Percentiles rank a stretch among this genome's conserved stretches.
Evolutionary conservation across 176 grass and related monocot species (phyloP).

Genomic region (Elymus sibiricus): DNA sequence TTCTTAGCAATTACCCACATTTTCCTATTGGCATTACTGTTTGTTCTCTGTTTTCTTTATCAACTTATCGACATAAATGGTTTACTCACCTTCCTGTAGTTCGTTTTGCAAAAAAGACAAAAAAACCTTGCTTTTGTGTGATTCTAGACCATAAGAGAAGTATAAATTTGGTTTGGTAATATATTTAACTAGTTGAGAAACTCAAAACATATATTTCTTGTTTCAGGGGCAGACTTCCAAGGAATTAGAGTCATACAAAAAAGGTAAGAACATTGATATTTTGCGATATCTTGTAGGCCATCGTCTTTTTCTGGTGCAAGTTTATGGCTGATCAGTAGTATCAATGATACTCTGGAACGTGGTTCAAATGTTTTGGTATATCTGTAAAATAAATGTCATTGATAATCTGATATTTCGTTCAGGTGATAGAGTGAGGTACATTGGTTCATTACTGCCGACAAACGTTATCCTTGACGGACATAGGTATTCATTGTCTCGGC

Average conservation of each 20-base stretch:
- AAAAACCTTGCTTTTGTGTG: not conserved
- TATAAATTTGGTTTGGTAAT: not conserved
- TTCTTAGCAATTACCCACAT: conserved; percentile 16
- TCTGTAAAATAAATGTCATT: conserved; percentile 14
- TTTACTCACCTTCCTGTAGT: not conserved
- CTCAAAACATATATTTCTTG: conserved; percentile 32
- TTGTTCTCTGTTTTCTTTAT: not conserved
- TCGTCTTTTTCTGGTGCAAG: conserved; percentile 3
- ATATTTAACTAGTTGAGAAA: conserved; percentile 8
- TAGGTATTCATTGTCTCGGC: conserved; percentile 18
- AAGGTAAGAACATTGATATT: conserved; percentile 40
- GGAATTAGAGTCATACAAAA: conserved; percentile 71
- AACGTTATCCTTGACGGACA: conserved; percentile 45
- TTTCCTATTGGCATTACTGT: not conserved
- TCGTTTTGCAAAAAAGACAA: not conserved
- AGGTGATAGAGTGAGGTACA: conserved; percentile 96
- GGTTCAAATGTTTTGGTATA: conserved; percentile 5
- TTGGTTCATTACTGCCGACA: conserved; percentile 45
- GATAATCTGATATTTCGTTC: conserved; percentile 28
- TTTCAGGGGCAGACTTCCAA: conserved; percentile 77
- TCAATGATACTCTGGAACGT: not conserved
- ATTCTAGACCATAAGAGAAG: not conserved
- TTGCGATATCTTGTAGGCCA: not conserved
- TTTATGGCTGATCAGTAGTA: conserved; percentile 6
- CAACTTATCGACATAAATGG: not conserved